phyloP scores from a whole-genome alignment of 306 rosid genomes.

The Cucurbita pepo region DNA sequence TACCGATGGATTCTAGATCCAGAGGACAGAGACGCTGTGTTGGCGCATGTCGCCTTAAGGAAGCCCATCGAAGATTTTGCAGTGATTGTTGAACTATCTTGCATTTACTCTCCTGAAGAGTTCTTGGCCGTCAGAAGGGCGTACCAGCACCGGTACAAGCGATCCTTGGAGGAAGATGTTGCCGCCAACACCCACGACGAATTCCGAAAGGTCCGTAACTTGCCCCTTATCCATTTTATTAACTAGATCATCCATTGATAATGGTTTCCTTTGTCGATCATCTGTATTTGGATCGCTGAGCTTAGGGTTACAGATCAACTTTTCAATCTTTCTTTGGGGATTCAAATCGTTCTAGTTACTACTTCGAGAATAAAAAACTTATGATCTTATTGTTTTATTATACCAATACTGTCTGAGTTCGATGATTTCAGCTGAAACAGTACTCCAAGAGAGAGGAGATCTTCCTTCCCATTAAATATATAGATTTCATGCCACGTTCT shows the following conservation, averaged over 20 bases:
- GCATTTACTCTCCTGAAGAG: constrained; percentile 47
- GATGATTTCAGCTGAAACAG: neutral
- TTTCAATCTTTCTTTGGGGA: neutral
- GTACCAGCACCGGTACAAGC: constrained; percentile 58
- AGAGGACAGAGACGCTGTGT: constrained; percentile 51
- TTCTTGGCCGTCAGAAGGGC: constrained; percentile 47
- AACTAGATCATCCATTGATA: neutral
- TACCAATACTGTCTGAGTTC: neutral
- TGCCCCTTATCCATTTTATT: neutral
- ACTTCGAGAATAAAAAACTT: neutral
- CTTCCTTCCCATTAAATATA: neutral
- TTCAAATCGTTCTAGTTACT: neutral
- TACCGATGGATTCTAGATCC: constrained; percentile 70
- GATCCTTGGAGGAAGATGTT: constrained; percentile 69
- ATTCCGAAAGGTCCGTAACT: constrained; percentile 45
- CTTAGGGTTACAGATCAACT: neutral
- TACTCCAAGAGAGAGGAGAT: neutral
- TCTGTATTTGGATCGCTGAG: neutral
- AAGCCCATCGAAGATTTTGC: constrained; percentile 18
- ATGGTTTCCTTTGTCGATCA: neutral
- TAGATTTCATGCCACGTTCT: neutral
- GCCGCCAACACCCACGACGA: constrained; percentile 56
- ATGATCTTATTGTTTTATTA: neutral
- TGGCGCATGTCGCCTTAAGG: constrained; percentile 45
- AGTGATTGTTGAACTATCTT: constrained; percentile 43